These are phyloP conservation scores for Vaccinium corymbosum DNA, from an alignment of 148 eudicot species.

Conservation along the genomic window DNA sequence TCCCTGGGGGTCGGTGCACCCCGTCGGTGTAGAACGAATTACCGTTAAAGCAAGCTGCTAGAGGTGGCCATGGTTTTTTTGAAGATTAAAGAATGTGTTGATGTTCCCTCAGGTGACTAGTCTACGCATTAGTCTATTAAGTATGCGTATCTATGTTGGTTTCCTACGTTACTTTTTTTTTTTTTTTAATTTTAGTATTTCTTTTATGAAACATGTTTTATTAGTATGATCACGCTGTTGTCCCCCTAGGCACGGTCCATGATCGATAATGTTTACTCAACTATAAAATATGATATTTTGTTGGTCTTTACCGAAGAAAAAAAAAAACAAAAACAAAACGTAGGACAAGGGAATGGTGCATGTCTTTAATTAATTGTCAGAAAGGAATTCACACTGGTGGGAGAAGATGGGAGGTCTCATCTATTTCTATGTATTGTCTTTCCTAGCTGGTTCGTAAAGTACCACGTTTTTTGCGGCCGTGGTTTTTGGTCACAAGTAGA, in stretches of 20 bases:
- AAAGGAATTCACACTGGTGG: not conserved
- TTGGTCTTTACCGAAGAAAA: not conserved
- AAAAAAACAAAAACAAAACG: too few species aligned
- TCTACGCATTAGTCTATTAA: not conserved
- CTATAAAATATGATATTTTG: not conserved
- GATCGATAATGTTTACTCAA: too few species aligned
- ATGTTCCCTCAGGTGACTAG: conserved; percentile 1
- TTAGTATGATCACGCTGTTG: not conserved
- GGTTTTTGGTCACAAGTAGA: not conserved
- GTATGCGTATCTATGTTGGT: conserved; percentile 20
- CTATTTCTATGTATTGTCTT: not conserved
- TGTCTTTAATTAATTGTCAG: not conserved
- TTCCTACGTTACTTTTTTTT: not conserved
- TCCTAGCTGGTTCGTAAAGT: not conserved
- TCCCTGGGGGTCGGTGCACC: too few species aligned
- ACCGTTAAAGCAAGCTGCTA: too few species aligned
- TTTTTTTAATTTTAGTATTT: not conserved
- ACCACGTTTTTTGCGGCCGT: not conserved
- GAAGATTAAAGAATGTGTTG: not conserved
- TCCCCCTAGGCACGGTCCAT: not conserved
- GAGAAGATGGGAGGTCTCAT: not conserved
- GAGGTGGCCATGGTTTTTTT: not conserved
- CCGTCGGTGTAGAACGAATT: too few species aligned
- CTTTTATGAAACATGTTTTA: not conserved
- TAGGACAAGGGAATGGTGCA: not conserved